Conservation (phyloP, 495 filamentous ascomycete genomes). For the Trichoderma asperelloides region DNA sequence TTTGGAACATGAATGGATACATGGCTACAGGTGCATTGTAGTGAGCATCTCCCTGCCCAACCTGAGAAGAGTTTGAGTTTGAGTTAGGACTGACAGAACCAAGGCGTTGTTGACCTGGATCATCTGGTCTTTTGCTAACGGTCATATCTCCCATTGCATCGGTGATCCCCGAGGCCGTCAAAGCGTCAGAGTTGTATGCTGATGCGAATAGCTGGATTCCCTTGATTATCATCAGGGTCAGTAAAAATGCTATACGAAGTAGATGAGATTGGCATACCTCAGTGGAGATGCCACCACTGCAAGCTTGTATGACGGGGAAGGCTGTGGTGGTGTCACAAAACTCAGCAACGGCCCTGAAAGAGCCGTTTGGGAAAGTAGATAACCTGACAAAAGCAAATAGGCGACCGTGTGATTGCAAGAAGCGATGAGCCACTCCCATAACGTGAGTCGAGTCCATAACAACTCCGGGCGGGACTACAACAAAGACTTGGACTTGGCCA, state of each 20-base stretch:
- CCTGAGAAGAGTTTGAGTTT: neutral
- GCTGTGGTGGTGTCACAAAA: constrained; percentile 43
- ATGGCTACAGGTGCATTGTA: neutral
- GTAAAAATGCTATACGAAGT: neutral
- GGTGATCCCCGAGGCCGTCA: neutral
- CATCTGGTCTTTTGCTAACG: neutral
- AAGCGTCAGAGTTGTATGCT: neutral
- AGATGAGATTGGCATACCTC: constrained; percentile 29
- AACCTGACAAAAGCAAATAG: constrained; percentile 42
- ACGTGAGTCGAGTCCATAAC: constrained; percentile 21
- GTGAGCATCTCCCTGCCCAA: neutral
- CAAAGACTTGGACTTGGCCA: constrained; percentile 42
- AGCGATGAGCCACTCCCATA: constrained; percentile 35
- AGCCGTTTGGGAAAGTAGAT: constrained; percentile 23
- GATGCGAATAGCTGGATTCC: constrained; percentile 8
- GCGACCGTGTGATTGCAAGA: constrained; percentile 45
- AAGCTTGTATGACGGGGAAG: constrained; percentile 23
- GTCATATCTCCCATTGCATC: neutral
- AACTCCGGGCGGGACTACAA: constrained; percentile 20
- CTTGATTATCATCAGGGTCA: neutral
- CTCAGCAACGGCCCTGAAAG: constrained; percentile 39
- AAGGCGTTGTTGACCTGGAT: neutral
- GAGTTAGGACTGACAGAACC: neutral
- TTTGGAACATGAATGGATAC: constrained; percentile 7
- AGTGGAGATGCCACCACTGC: constrained; percentile 38